phyloP scores from a whole-genome alignment of 345 rosid genomes.

The Salix arbutifolia region DNA sequence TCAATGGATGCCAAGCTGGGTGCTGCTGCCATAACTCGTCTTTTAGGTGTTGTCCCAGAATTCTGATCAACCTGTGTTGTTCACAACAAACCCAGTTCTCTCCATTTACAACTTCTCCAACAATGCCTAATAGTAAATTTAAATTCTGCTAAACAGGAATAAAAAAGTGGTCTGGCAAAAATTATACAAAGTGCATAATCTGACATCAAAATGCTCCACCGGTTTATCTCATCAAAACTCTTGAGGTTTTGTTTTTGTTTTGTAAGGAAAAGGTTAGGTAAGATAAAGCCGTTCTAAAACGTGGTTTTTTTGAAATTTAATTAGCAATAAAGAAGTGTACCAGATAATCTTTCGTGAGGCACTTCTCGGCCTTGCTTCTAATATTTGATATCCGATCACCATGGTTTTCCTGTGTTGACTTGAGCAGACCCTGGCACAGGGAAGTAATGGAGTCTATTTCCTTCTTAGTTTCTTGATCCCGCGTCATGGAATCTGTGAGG shows the following conservation, averaged over 20 bases:
- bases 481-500: conserved; percentile 48
- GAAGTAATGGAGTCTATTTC: conserved; percentile 50
- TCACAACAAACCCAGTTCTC: background rate
- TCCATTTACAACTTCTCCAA: background rate
- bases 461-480: conserved; percentile 53
- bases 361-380: conserved; percentile 63
- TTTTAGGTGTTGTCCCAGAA: conserved; percentile 45
- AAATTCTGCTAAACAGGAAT: no score
- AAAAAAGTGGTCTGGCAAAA: no score
- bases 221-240: no score
- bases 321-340: conserved; percentile 29
- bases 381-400: conserved; percentile 46
- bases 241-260: no score
- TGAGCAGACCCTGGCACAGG: conserved; percentile 49
- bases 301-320: background rate
- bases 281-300: no score
- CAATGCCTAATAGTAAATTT: no score
- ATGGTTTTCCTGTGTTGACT: conserved; percentile 53
- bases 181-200: no score
- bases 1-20: conserved; percentile 73
- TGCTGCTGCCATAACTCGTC: conserved; percentile 37
- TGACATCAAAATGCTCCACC: no score
- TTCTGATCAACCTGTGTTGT: conserved; percentile 52
- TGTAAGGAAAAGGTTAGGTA: no score
- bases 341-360: conserved; percentile 66